Evolutionary conservation across 169 alveolate genomes (phyloP), one percentile per base, ranked within the genome.

Genomic region (Plasmodium chabaudi): DNA sequence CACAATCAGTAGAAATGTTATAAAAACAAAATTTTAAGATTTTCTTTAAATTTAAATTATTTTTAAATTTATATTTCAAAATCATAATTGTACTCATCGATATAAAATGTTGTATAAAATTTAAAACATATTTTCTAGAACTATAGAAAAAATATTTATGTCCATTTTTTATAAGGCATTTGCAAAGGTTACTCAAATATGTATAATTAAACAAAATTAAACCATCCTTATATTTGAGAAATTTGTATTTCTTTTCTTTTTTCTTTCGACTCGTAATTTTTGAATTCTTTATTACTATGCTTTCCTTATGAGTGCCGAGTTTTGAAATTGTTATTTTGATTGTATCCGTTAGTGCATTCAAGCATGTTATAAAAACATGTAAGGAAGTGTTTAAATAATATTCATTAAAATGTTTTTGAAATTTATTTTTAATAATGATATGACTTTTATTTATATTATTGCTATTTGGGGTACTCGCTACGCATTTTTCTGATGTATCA

Each of bases 101-200:
- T 10, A 75, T 75, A 56, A 75, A 75, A 56, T 75, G 61, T 42
- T 75, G 63, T 46, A 75, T 75, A 27, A 63, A 75, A 49, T 53
- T 51, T 67, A 75, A 67, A 12, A 75, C 60, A 42, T 63, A 75
- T 55, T 63, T 75, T 75, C 77, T 23, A 46, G 74, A 42, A 42
- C 88, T 75, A 39, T 75, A 75, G 68, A 75, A 75, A 75, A 75
- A 63, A 75, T 75, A 64, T 19, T 42, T 55, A 12, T 67, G 27
- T 51, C 77, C 49, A 63, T 63, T 75, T 47, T 63, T 75, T 15
- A 75, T 61, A 25, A 75, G 64, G 39, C 42, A 23, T 34, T 75
- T 61, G 49, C 74, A 75, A 15, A 75, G 34, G 25, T 75, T 75
- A 5, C 74, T 23, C 74, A 75, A 25, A 64, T 42, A 75, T 46